Evolutionary conservation across 139 green algal species (phyloP).

Genomic region (Tetradesmus lagerheimii): DNA sequence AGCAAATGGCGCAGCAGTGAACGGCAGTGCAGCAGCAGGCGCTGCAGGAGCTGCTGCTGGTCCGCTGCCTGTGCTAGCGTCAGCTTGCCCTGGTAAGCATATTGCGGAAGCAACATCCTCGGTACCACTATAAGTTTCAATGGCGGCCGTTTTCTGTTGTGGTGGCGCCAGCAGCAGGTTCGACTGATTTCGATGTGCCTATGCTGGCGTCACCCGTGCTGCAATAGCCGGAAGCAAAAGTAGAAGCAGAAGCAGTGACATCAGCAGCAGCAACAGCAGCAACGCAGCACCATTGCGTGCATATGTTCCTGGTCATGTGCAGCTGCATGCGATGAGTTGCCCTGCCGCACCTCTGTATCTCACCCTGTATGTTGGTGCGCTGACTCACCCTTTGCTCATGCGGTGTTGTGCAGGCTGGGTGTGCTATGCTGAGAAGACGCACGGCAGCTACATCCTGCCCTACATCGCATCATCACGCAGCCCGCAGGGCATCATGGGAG

Average conservation of each 20-base stretch:
- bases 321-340: not conserved
- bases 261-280: too few species aligned
- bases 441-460: slow-evolving; percentile 86
- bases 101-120: not conserved
- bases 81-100: slow-evolving; percentile 83
- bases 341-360: too few species aligned
- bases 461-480: slow-evolving; percentile 90
- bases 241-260: too few species aligned
- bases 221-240: too few species aligned
- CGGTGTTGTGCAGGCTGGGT: slow-evolving; percentile 93
- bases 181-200: too few species aligned
- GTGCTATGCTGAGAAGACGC: slow-evolving; percentile 99
- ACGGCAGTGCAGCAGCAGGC: not conserved
- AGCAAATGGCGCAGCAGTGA: not conserved
- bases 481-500: slow-evolving; percentile 92
- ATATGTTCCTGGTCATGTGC: too few species aligned
- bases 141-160: too few species aligned
- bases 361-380: not conserved
- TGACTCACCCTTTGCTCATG: not conserved
- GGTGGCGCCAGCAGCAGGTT: not conserved
- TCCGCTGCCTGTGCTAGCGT: slow-evolving; percentile 88
- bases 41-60: not conserved
- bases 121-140: too few species aligned
- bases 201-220: too few species aligned
- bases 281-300: too few species aligned